Conservation (phyloP, 495 filamentous ascomycete genomes). For the Glarea lozoyensis region DNA sequence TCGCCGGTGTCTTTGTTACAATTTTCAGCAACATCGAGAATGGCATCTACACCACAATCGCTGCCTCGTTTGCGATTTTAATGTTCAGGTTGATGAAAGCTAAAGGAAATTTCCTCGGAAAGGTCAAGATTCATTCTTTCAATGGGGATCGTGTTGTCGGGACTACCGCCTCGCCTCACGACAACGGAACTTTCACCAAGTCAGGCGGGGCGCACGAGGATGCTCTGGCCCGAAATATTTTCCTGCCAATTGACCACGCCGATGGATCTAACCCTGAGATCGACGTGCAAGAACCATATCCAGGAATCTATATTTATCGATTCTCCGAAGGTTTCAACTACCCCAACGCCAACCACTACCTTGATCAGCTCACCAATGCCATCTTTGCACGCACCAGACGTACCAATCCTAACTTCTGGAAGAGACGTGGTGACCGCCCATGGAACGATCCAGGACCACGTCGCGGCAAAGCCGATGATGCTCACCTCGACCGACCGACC, state of each 20-base stretch:
- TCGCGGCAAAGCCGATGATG: constrained; percentile 39
- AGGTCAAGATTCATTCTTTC: constrained; percentile 82
- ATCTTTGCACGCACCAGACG: constrained; percentile 73
- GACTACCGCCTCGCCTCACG: constrained; percentile 31
- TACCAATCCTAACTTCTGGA: constrained; percentile 57
- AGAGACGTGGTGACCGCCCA: constrained; percentile 70
- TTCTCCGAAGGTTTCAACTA: constrained; percentile 98
- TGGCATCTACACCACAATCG: constrained; percentile 84
- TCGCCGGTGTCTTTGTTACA: constrained; percentile 83
- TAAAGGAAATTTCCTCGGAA: constrained; percentile 78
- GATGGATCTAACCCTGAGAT: constrained; percentile 90
- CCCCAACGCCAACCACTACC: constrained; percentile 85
- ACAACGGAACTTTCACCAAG: constrained; percentile 16
- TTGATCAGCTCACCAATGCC: constrained; percentile 65
- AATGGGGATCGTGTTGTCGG: constrained; percentile 75
- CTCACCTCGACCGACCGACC: constrained; percentile 54
- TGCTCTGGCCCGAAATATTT: constrained; percentile 56
- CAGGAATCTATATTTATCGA: constrained; percentile 94
- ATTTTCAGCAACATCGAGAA: constrained; percentile 83
- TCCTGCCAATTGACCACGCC: constrained; percentile 78
- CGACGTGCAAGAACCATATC: constrained; percentile 70
- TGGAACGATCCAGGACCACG: constrained; percentile 92
- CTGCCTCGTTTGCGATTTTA: constrained; percentile 65
- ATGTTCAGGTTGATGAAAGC: constrained; percentile 81
- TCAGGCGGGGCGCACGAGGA: constrained; percentile 40